Base-by-base conservation (phyloP, 805 yeast species). In the Cyberlindnera americana region DNA sequence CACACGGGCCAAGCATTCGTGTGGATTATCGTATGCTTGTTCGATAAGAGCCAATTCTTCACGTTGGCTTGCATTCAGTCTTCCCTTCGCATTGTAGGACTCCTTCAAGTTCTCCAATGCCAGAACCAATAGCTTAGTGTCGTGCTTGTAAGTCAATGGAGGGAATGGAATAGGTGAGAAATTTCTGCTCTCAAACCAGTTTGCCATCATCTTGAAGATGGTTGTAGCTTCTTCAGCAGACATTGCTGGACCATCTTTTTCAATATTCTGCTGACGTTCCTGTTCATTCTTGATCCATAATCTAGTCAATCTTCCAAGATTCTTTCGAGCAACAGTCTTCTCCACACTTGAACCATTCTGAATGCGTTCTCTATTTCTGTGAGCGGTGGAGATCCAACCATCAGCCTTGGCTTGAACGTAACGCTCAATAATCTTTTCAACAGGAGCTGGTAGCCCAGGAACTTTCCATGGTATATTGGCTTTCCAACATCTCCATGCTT, bases 401-500 rank as follows among this genome's bases (percentile, higher is more conserved):
- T 91, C 97, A 2, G 98, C 96, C 59, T 93, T 91, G 1, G 96
- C 95, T 54, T 88, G 83, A 35, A 93, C 81, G 54, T 93, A 93
- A 32, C 96, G 75, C 55, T 86, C 83, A 45, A 93, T 90, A 27
- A 93, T 86, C 31, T 78, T 76, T 49, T 81, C 93, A 19, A 93
- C 77, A 0, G 97, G 97, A 38, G 75, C 83, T 2, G 99, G 99
- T 64, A 93, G 69, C 0, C 98, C 98, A 1, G 96, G 95, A 13
- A 93, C 98, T 50, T 87, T 81, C 98, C 98, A 93, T 0, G 97
- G 96, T 43, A 93, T 83, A 56, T 93, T 91, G 3, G 99, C 99
- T 60, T 93, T 93, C 99, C 99, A 93, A 60, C 98, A 93, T 59
- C 99, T 70, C 99, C 99, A 93, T 0, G 99, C 99, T 61, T 93